Conservation (phyloP, 176 grass and related monocot genomes). For the Poa annua region DNA sequence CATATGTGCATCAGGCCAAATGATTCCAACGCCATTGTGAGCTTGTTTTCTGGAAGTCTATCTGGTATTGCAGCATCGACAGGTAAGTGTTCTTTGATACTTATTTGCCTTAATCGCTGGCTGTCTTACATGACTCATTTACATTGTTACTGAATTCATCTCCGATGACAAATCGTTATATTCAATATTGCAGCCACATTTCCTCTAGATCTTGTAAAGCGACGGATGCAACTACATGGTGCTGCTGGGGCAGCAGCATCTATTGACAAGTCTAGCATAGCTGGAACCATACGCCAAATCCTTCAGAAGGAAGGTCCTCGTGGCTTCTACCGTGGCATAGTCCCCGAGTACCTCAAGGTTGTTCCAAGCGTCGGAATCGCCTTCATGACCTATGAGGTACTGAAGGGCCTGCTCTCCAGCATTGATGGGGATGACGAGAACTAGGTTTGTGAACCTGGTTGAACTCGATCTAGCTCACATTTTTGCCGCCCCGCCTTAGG, state of each 20-base stretch:
- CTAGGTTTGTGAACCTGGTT: slow-evolving; percentile 10
- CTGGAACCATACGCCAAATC: slow-evolving; percentile 67
- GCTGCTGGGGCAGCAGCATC: slow-evolving; percentile 55
- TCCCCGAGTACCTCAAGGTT: slow-evolving; percentile 91
- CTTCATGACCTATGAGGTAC: slow-evolving; percentile 91
- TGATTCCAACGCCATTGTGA: slow-evolving; percentile 70
- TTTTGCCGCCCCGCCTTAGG: slow-evolving; percentile 41
- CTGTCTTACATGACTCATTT: neutral
- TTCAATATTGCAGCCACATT: slow-evolving; percentile 71
- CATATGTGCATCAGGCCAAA: slow-evolving; percentile 56
- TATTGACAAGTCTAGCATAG: slow-evolving; percentile 64
- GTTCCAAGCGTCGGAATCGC: slow-evolving; percentile 92
- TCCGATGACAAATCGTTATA: neutral
- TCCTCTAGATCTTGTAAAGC: slow-evolving; percentile 91
- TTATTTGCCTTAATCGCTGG: neutral
- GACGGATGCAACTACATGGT: slow-evolving; percentile 86
- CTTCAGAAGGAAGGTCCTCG: slow-evolving; percentile 65
- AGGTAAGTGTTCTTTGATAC: slow-evolving; percentile 49
- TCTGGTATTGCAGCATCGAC: slow-evolving; percentile 94
- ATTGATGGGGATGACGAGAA: slow-evolving; percentile 34
- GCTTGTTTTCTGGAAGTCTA: slow-evolving; percentile 87
- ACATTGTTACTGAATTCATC: neutral
- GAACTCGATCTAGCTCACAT: slow-evolving; percentile 29
- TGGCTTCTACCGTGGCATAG: slow-evolving; percentile 92
- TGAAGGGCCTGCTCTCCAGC: slow-evolving; percentile 67